Percentiles rank a stretch among this genome's conserved stretches.
phyloP scores from a whole-genome alignment of 306 rosid genomes.

The Canavalia gladiata region DNA sequence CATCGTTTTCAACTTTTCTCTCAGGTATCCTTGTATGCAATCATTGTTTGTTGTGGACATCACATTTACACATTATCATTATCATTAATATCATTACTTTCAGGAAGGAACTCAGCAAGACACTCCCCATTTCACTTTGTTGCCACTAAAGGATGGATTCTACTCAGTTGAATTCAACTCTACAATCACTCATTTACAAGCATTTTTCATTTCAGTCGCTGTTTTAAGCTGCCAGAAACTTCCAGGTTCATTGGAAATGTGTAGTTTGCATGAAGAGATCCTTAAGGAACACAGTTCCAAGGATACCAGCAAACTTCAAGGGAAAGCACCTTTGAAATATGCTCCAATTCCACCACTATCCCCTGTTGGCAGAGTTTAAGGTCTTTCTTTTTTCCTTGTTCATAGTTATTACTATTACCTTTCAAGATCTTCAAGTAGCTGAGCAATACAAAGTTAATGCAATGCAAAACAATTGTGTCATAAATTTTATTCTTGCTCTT shows the following conservation, averaged over 20 bases:
- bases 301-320: constrained; percentile 48
- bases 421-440: constrained; percentile 47
- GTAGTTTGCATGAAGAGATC: constrained; percentile 51
- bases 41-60: constrained; percentile 1
- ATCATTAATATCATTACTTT: constrained; percentile 28
- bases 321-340: constrained; percentile 62
- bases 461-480: constrained; percentile 39
- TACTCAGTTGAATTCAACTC: constrained; percentile 71
- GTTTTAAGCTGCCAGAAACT: constrained; percentile 63
- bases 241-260: constrained; percentile 50
- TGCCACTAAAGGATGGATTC: constrained; percentile 71
- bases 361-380: constrained; percentile 90
- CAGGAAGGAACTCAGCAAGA: constrained; percentile 73
- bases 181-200: constrained; percentile 74
- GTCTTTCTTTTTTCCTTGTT: constrained; percentile 24
- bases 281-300: constrained; percentile 51
- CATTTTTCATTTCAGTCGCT: constrained; percentile 81
- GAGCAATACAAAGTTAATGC: constrained; percentile 45
- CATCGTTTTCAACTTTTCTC: constrained; percentile 64
- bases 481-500: constrained; percentile 40
- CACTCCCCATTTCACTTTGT: constrained; percentile 68
- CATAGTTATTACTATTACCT: constrained; percentile 41
- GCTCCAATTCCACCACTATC: constrained; percentile 86
- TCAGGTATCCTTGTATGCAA: constrained; percentile 57
- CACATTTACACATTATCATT: constrained; percentile 39